These are phyloP conservation scores for Tympanopsis confertula DNA, from an alignment of 2,329 filamentous ascomycete species.

Conservation along the genomic window DNA sequence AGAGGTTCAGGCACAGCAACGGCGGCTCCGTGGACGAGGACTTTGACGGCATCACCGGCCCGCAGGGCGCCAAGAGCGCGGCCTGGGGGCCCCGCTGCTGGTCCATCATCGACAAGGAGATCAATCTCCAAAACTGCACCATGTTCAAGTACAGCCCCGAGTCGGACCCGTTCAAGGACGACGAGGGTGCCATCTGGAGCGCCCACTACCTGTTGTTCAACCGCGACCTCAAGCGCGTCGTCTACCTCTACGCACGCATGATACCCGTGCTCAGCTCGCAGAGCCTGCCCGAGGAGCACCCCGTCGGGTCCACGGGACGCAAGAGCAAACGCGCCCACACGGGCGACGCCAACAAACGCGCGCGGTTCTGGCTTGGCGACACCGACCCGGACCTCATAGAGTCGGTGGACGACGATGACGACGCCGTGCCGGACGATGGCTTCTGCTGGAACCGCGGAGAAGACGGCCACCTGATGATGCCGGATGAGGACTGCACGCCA, in stretches of 20 bases:
- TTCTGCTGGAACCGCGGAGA: background rate
- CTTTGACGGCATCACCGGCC: slow-evolving; percentile 20
- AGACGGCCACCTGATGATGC: background rate
- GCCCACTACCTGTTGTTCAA: slow-evolving; percentile 98
- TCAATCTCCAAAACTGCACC: slow-evolving; percentile 79
- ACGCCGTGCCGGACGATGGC: background rate
- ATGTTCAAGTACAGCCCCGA: slow-evolving; percentile 83
- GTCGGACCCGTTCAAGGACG: slow-evolving; percentile 81
- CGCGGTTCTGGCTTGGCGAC: slow-evolving; percentile 78
- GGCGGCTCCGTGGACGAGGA: slow-evolving; percentile 25
- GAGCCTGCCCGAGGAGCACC: slow-evolving; percentile 29
- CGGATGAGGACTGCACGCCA: background rate
- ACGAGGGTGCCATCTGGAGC: slow-evolving; percentile 88
- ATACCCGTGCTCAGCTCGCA: slow-evolving; percentile 60
- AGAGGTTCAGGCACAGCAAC: slow-evolving; percentile 58
- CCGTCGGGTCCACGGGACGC: slow-evolving; percentile 5
- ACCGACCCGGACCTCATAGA: slow-evolving; percentile 8
- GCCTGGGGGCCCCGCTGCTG: slow-evolving; percentile 86
- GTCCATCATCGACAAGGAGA: slow-evolving; percentile 85
- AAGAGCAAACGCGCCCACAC: background rate
- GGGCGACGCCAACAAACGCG: slow-evolving; percentile 62
- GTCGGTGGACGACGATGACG: background rate
- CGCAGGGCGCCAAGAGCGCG: slow-evolving; percentile 29
- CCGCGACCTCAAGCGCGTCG: slow-evolving; percentile 79
- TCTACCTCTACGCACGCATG: slow-evolving; percentile 86